Conservation (phyloP, 1,284 basidiomycete genomes). For the Heliocybe sulcata region DNA sequence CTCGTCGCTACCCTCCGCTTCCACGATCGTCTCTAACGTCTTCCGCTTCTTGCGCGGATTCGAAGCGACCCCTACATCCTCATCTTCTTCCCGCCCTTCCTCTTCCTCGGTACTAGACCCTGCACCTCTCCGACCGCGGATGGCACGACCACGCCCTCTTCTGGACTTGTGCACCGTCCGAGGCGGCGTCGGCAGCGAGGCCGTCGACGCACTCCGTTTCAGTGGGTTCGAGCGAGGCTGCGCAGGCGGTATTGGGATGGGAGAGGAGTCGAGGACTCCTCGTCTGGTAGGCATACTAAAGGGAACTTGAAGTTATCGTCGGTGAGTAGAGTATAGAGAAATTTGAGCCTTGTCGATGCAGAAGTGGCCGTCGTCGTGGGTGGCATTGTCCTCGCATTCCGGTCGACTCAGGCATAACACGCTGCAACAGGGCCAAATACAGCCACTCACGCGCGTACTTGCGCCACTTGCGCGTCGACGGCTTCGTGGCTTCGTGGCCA, state of each 20-base stretch:
- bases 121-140: not conserved
- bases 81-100: conserved; percentile 15
- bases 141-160: conserved; percentile 20
- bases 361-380: not conserved
- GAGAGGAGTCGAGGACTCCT: not conserved
- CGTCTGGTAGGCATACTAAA: not conserved
- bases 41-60: conserved; percentile 11
- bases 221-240: conserved; percentile 5
- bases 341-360: not conserved
- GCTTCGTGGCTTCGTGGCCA: no score
- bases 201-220: conserved; percentile 16
- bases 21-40: conserved; percentile 20
- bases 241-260: conserved; percentile 1
- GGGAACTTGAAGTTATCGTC: not conserved
- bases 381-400: not conserved
- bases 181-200: conserved; percentile 27
- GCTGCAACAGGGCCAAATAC: not conserved
- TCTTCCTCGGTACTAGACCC: conserved; percentile 21
- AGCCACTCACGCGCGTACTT: no score
- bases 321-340: not conserved
- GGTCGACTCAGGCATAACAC: not conserved
- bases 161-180: conserved; percentile 26
- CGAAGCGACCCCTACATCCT: no score
- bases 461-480: no score
- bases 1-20: conserved; percentile 25